phyloP scores from a whole-genome alignment of 495 filamentous ascomycete species.

The Neurospora cerealis region DNA sequence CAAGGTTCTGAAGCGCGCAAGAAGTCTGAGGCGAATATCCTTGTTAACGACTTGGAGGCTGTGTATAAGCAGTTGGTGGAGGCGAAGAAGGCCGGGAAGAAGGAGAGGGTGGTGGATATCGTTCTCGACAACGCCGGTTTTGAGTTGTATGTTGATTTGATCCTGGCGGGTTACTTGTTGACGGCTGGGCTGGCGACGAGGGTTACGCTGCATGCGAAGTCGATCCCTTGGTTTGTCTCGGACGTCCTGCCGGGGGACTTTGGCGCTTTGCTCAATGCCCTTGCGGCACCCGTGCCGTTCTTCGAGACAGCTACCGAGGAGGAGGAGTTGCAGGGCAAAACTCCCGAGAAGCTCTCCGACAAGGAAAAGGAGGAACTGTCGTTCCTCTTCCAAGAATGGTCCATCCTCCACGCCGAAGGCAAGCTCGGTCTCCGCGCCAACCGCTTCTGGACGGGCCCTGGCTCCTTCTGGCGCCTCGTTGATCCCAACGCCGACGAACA shows the following conservation, averaged over 20 bases:
- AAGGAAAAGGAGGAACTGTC: constrained; percentile 55
- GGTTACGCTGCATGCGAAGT: constrained; percentile 86
- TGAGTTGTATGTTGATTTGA: constrained; percentile 88
- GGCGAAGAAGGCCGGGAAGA: constrained; percentile 49
- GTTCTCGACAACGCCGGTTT: constrained; percentile 95
- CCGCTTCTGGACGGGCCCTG: constrained; percentile 78
- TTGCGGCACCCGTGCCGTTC: constrained; percentile 66
- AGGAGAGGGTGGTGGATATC: constrained; percentile 68
- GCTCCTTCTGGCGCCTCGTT: constrained; percentile 71
- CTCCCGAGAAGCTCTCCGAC: constrained; percentile 49
- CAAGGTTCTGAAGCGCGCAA: constrained; percentile 83
- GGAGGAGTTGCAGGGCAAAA: constrained; percentile 42
- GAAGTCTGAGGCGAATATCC: constrained; percentile 74
- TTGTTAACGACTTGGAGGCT: constrained; percentile 68
- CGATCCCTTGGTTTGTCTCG: constrained; percentile 94
- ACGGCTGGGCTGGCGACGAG: constrained; percentile 71
- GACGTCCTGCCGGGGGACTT: constrained; percentile 87
- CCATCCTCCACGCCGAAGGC: constrained; percentile 65
- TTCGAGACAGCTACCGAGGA: constrained; percentile 65
- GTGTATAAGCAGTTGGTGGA: constrained; percentile 63
- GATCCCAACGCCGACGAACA: constrained; percentile 34
- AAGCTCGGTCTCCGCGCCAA: constrained; percentile 72
- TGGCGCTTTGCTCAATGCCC: constrained; percentile 59
- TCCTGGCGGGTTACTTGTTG: constrained; percentile 82
- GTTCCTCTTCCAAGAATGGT: constrained; percentile 79